phyloP scores from a whole-genome alignment of 1,284 basidiomycete genomes.

The Ceratobasidium papillatum region DNA sequence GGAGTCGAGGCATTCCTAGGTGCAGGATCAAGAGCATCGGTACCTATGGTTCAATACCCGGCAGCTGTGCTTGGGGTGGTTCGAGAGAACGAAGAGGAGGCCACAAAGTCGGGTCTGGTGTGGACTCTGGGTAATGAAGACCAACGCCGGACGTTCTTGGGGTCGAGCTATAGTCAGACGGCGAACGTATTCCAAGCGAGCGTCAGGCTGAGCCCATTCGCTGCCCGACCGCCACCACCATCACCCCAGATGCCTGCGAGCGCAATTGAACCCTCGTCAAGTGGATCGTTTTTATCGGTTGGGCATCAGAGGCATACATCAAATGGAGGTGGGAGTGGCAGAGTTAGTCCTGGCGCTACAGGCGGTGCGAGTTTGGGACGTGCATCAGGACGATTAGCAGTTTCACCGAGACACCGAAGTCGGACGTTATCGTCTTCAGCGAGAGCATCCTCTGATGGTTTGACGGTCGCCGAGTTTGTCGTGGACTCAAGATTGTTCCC shows the following conservation, averaged over 20 bases:
- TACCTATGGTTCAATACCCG: constrained; percentile 72
- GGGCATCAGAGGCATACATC: neutral
- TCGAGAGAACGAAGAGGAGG: constrained; percentile 25
- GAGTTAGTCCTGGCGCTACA: neutral
- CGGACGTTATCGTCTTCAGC: constrained; percentile 46
- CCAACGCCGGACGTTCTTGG: constrained; percentile 62
- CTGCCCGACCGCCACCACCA: constrained; percentile 9
- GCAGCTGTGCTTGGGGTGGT: constrained; percentile 60
- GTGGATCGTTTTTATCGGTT: constrained; percentile 2
- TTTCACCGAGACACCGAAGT: constrained; percentile 19
- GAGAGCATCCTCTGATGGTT: constrained; percentile 53
- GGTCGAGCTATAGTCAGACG: constrained; percentile 57
- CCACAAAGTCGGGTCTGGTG: neutral
- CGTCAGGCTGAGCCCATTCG: constrained; percentile 18
- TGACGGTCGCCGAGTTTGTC: constrained; percentile 74
- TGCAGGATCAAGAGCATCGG: constrained; percentile 44
- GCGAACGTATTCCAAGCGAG: constrained; percentile 30
- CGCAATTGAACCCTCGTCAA: constrained; percentile 25
- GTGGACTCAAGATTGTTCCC: constrained; percentile 80
- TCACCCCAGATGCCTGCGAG: constrained; percentile 24
- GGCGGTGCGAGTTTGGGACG: constrained; percentile 26
- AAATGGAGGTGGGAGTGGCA: neutral
- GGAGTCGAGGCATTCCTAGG: constrained; percentile 77
- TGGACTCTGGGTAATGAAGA: constrained; percentile 72
- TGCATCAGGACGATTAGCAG: neutral